A percentile compares a stretch with the other conserved stretches of the same genome.
These are phyloP conservation scores for Parasitella parasitica DNA, from an alignment of 371 early-diverging fungal genomes.

Conservation along the genomic window DNA sequence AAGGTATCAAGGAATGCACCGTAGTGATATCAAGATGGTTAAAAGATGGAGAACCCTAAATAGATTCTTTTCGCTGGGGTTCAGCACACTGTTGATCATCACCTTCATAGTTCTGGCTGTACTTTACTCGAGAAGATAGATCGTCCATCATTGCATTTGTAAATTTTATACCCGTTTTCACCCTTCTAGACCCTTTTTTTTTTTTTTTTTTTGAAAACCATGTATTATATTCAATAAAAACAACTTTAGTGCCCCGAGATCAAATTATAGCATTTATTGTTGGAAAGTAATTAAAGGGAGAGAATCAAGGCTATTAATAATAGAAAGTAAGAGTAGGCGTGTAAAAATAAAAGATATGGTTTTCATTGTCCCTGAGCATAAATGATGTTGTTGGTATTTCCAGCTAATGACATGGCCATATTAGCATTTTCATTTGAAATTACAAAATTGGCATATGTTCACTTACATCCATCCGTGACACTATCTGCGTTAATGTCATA, in stretches of 20 bases:
- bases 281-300: too few relatives aligned
- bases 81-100: slow-evolving; percentile 32
- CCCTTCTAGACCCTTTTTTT: neutral
- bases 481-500: slow-evolving; percentile 29
- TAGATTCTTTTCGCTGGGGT: slow-evolving; percentile 38
- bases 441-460: neutral
- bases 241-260: too few relatives aligned
- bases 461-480: neutral
- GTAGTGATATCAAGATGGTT: slow-evolving; percentile 28
- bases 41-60: slow-evolving; percentile 41
- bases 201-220: neutral
- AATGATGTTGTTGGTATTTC: slow-evolving; percentile 41
- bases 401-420: slow-evolving; percentile 12
- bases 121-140: slow-evolving; percentile 5
- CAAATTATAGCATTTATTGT: too few relatives aligned
- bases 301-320: too few relatives aligned
- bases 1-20: neutral
- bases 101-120: slow-evolving; percentile 33
- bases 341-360: neutral
- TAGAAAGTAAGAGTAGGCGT: neutral
- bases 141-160: neutral
- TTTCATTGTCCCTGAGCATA: slow-evolving; percentile 11
- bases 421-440: neutral
- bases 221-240: neutral
- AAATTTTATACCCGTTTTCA: too few relatives aligned